Base-by-base conservation (phyloP, 352 stramenopile genomes). In the Aphanomyces invadans region DNA sequence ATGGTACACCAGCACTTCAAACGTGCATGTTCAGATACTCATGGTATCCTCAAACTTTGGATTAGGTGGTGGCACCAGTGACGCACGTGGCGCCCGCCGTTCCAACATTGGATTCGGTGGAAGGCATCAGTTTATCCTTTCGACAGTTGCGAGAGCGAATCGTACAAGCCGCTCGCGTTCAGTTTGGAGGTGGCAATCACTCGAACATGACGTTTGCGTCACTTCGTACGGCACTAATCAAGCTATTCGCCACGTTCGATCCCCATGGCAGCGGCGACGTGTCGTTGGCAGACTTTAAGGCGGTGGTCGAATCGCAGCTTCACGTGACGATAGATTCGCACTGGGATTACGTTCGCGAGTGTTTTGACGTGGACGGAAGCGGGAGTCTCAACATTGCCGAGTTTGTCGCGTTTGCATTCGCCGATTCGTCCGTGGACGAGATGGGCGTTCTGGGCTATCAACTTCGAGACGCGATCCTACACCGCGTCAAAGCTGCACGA, bases 401-500 rank as follows among this genome's bases (percentile, higher is more conserved):
- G 59, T 90, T 90, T 66, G 84, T 88, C 36, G 89, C 83, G 2
- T 92, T 92, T 57, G 77, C 84, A 9, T 68, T 92, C 1, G 71
- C 75, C 2, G 25, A 55, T 9, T 11, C 23, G 2, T 26, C 39
- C 15, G 39, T 29, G 3, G 52, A 65, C 11, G 76, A 88, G 51
- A 68, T 91, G 31, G 80, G 79, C 1, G 71, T 89, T 21, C 55
- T 88, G 11, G 76, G 77, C 1, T 75, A 74, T 12, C 72, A 70
- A 25, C 62, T 90, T 4, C 78, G 81, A 26, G 73, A 79, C 59
- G 68, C 68, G 0, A 78, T 92, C 7, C 65, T 88, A 15, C 52
- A 65, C 23, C 73, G 66, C 21, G 71, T 89, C 1, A 70, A 69
- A 23, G 33, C 62, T 12, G 75, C 65, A 4, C 75, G 74, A n/a